Percentiles rank a stretch among this genome's conserved stretches.
These are phyloP conservation scores for Yarrowia phangngaensis DNA, from an alignment of 805 yeast genomes.

Conservation along the genomic window DNA sequence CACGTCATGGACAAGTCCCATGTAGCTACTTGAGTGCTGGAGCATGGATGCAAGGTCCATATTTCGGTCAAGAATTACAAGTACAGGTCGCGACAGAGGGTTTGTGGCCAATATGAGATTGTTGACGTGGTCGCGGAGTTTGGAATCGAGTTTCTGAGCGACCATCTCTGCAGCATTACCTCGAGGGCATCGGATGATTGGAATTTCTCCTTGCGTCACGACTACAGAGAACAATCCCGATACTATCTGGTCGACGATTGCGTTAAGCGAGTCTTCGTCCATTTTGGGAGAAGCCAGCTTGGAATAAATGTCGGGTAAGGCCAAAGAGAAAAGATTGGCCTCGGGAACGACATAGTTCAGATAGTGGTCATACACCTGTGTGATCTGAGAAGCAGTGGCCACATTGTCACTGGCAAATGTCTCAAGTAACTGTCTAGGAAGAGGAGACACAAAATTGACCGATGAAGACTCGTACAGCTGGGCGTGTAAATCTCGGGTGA, in stretches of 20 bases:
- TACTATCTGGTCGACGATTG: slow-evolving; percentile 65
- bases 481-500: slow-evolving; percentile 65
- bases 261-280: slow-evolving; percentile 69
- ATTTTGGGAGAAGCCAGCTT: slow-evolving; percentile 66
- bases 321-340: slow-evolving; percentile 81
- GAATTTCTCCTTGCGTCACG: slow-evolving; percentile 73
- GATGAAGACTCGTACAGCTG: slow-evolving; percentile 77
- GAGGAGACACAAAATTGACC: slow-evolving; percentile 79
- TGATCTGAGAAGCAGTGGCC: slow-evolving; percentile 62
- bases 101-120: slow-evolving; percentile 49
- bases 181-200: slow-evolving; percentile 83
- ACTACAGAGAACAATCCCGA: slow-evolving; percentile 76
- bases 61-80: slow-evolving; percentile 80
- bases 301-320: slow-evolving; percentile 60
- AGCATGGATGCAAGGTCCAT: slow-evolving; percentile 91
- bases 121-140: slow-evolving; percentile 77
- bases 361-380: slow-evolving; percentile 93
- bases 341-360: slow-evolving; percentile 89
- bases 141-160: slow-evolving; percentile 79
- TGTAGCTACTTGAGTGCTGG: slow-evolving; percentile 96
- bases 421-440: slow-evolving; percentile 75
- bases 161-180: slow-evolving; percentile 96
- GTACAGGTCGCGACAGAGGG: slow-evolving; percentile 60
- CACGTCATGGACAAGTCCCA: slow-evolving; percentile 92
- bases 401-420: slow-evolving; percentile 80